phyloP scores from a whole-genome alignment of 768 basidiomycete genomes.

The Rhizopogon vulgaris region DNA sequence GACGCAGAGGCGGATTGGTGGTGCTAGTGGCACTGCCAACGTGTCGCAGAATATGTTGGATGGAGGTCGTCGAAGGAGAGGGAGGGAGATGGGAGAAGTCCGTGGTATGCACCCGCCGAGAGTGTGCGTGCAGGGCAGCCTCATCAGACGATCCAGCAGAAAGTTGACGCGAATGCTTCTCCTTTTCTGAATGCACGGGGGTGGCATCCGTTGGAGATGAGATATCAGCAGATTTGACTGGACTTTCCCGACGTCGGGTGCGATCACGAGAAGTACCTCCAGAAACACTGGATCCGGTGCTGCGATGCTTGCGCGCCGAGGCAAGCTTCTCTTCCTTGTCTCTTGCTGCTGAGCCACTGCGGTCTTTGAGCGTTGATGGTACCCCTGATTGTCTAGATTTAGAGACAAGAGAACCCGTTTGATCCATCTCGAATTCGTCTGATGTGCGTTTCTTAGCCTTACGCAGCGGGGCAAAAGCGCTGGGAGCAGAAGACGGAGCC shows the following conservation, averaged over 20 bases:
- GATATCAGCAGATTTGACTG: slow-evolving; percentile 24
- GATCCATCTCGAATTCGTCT: slow-evolving; percentile 78
- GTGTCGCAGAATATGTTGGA: slow-evolving; percentile 74
- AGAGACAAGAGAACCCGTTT: slow-evolving; percentile 52
- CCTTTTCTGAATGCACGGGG: slow-evolving; percentile 22
- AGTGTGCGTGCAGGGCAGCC: slow-evolving; percentile 34
- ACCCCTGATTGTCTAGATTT: slow-evolving; percentile 46
- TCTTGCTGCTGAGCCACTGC: slow-evolving; percentile 22
- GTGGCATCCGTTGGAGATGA: slow-evolving; percentile 12
- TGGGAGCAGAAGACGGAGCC: slow-evolving; percentile 50
- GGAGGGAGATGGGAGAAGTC: slow-evolving; percentile 91
- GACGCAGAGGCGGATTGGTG: slow-evolving; percentile 28
- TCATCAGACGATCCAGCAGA: slow-evolving; percentile 60
- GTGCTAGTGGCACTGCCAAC: slow-evolving; percentile 36
- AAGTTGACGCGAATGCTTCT: slow-evolving; percentile 54
- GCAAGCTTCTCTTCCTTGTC: slow-evolving; percentile 49
- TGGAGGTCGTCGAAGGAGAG: slow-evolving; percentile 85
- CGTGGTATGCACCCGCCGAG: slow-evolving; percentile 59
- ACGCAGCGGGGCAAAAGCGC: slow-evolving; percentile 51
- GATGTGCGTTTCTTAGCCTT: slow-evolving; percentile 72
- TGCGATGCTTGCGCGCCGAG: slow-evolving; percentile 60
- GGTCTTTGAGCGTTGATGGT: slow-evolving; percentile 24
- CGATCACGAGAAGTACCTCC: slow-evolving; percentile 33
- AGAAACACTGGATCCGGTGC: slow-evolving; percentile 52
- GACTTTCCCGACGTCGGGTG: slow-evolving; percentile 48